Evolutionary conservation across 495 filamentous ascomycete genomes (phyloP), one percentile per base, ranked within the genome.

Genomic region (Penicillium herquei): DNA sequence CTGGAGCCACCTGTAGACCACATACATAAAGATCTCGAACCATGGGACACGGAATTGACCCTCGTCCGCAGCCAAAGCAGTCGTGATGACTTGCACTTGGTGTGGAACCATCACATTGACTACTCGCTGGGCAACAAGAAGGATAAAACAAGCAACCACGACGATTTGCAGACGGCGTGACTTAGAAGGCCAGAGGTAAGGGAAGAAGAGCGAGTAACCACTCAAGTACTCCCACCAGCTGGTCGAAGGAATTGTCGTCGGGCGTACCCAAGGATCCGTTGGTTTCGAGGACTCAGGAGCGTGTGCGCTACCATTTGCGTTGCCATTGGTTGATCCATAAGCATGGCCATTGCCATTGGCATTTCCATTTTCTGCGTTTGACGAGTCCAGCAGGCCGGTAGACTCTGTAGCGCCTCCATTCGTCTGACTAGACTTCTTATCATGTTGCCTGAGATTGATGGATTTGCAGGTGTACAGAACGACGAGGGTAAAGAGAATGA

Each of bases 191-290:
- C 91, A 96, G 41, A 96, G 81, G 64, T 96, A 96, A 0, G 90
- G 92, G 72, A 96, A 91, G 70, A 96, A 94, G 32, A 96, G 77
- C n/a, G 84, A 84, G 70, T 96, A 96, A 26, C 91, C 88, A 56
- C 84, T 83, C 50, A 93, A 73, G 66, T 98, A 98, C 67, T 97
- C 94, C 84, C 87, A 90, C 90, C 90, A 89, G 61, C 81, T 89
- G 14, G 86, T 85, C 6, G 84, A 81, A 5, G 85, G 85, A 39
- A 83, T 74, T 12, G 76, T 81, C n/a, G 80, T 83, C 9, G 87
- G 85, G 58, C 86, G 79, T 51, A 81, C 83, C 88, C 87, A 91
- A 10, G 70, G 70, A 54, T 78, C 76, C 39, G 70, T 50, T 0
- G 74, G 74, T 43, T 75, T 77, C n/a, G 72, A 45, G 8, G 65